Evolutionary conservation across 2,329 filamentous ascomycete species (phyloP), one percentile per base, ranked within the genome.

Genomic region (Ustilaginoidea virens): DNA sequence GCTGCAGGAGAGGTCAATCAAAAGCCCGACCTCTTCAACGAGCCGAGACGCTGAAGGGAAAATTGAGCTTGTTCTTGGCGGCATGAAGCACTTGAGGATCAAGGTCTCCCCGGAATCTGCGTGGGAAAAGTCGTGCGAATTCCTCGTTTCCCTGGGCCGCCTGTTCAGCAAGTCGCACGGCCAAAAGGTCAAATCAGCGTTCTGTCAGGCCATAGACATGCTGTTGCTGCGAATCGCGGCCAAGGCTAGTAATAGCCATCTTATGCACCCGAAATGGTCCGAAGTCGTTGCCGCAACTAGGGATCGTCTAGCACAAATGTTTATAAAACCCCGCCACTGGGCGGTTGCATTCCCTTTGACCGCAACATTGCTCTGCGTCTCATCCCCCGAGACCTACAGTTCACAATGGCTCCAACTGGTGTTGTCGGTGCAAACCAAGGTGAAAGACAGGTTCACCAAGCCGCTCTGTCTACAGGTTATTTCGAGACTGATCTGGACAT

Each of bases 241-340:
- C 4, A 80, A 74, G 37, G 80, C 82, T 5, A 76, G 65, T 32
- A 71, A 69, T 41, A 74, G 68, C 27, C 80, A 94, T 46, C 66
- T 96, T 35, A 75, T 75, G 30, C 67, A 79, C 38, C 74, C 79
- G 1, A 87, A 77, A 50, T 98, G 90, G 90, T 77, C 73, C 38
- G 75, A 90, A 36, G 85, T 93, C 5, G 60, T 96, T 29, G 72
- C 79, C 31, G 69, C 76, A 14, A 69, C 94, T 37, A 77, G 81
- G 30, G 75, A 80, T 22, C 74, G 83, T 31, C 61, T 96, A 30
- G 70, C 73, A 9, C 79, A 87, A 42, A 80, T 98, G 67, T 74
- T 93, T 34, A 67, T 75, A 29, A 98, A 98, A 51, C 85, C 86
- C 20, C 79, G 86, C 25, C 83, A 98, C 52, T 98, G 90, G 92